These are phyloP conservation scores for Botrytis squamosa DNA, from an alignment of 2,329 filamentous ascomycete genomes.

Conservation along the genomic window DNA sequence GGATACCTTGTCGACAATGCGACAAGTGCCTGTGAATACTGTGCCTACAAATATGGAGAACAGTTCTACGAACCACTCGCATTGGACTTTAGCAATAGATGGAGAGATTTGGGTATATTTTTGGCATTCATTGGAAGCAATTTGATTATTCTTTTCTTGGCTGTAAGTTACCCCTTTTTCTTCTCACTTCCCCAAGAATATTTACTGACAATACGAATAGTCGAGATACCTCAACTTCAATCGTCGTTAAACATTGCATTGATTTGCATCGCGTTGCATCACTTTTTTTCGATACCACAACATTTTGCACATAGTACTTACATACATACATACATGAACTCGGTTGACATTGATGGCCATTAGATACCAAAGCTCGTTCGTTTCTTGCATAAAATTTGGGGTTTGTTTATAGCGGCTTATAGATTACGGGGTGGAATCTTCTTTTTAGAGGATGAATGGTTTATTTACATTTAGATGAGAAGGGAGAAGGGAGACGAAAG, in stretches of 20 bases:
- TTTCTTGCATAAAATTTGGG: neutral
- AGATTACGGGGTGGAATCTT: neutral
- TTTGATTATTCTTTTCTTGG: constrained; percentile 60
- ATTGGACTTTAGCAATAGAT: constrained; percentile 66
- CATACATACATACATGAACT: neutral
- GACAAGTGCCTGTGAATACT: constrained; percentile 73
- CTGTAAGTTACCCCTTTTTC: constrained; percentile 32
- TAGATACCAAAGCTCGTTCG: neutral
- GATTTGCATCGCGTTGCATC: neutral
- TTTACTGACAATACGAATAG: constrained; percentile 27
- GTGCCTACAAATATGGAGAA: constrained; percentile 76
- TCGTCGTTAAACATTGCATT: constrained; percentile 39
- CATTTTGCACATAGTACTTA: neutral
- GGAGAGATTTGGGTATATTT: constrained; percentile 82
- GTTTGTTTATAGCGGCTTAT: neutral
- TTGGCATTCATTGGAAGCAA: constrained; percentile 76
- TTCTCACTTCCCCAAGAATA: neutral
- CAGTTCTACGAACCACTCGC: constrained; percentile 72
- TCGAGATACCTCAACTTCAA: constrained; percentile 48
- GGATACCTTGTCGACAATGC: constrained; percentile 70
- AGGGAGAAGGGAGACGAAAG: neutral
- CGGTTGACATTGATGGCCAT: neutral
- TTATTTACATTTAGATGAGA: neutral
- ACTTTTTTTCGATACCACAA: neutral
- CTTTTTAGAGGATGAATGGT: neutral